phyloP scores from a whole-genome alignment of 139 green algal genomes.

The Monoraphidium neglectum region DNA sequence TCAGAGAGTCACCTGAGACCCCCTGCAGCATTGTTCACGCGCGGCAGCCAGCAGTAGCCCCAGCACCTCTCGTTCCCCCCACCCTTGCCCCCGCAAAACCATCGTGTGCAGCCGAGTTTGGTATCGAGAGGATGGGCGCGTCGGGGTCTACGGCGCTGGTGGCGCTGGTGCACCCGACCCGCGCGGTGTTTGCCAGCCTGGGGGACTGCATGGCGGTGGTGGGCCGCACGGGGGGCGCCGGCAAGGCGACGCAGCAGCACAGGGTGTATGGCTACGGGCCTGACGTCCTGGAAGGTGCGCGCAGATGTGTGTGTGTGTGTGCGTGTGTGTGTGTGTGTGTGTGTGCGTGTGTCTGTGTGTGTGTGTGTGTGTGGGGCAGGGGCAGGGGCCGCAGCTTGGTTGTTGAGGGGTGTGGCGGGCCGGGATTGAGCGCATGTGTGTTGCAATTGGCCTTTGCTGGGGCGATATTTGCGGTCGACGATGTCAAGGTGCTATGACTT shows the following conservation, averaged over 20 bases:
- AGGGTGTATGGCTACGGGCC: constrained; percentile 56
- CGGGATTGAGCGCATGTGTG: too few relatives aligned
- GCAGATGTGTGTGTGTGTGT: not conserved
- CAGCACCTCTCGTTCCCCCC: not conserved
- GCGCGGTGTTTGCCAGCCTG: constrained; percentile 31
- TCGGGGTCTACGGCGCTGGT: constrained; percentile 41
- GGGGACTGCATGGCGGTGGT: constrained; percentile 48
- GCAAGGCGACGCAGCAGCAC: constrained; percentile 33
- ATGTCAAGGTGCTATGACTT: too few relatives aligned
- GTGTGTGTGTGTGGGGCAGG: too few relatives aligned
- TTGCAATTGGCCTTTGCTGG: too few relatives aligned
- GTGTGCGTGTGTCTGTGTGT: too few relatives aligned
- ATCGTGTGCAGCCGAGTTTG: not conserved
- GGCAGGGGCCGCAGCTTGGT: too few relatives aligned
- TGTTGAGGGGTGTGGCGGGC: too few relatives aligned
- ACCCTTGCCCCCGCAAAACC: not conserved
- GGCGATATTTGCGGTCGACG: too few relatives aligned
- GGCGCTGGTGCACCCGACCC: constrained; percentile 27
- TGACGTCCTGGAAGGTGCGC: constrained; percentile 21
- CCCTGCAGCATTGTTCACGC: not conserved
- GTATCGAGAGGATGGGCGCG: constrained; percentile 3
- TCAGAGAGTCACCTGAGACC: too few relatives aligned
- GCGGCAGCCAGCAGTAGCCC: not conserved
- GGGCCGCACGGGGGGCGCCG: constrained; percentile 9
- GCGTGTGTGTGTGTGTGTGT: too few relatives aligned